Percentiles rank a stretch among this genome's conserved stretches.
phyloP scores from a whole-genome alignment of 148 eudicot species.

The Fagopyrum esculentum region DNA sequence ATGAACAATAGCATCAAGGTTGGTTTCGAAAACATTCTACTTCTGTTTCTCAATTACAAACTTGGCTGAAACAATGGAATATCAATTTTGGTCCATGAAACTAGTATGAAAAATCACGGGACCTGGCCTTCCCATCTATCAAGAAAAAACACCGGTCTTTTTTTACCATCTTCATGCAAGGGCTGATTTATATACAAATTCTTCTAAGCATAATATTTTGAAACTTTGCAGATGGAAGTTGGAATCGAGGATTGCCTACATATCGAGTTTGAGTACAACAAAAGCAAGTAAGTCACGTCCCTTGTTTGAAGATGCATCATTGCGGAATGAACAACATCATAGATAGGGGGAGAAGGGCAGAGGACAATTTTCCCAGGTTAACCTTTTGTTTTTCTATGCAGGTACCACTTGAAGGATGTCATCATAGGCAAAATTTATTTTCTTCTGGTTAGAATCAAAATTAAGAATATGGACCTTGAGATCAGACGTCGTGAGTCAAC shows the following conservation, averaged over 20 bases:
- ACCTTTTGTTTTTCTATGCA: slow-evolving; percentile 15
- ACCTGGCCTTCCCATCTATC: not conserved
- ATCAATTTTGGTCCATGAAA: not conserved
- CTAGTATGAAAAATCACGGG: not conserved
- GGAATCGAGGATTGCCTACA: slow-evolving; percentile 98
- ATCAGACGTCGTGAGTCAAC: slow-evolving; percentile 97
- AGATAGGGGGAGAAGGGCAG: not conserved
- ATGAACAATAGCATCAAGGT: slow-evolving; percentile 96
- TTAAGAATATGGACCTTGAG: slow-evolving; percentile 98
- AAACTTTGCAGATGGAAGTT: slow-evolving; percentile 83
- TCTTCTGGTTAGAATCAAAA: slow-evolving; percentile 93
- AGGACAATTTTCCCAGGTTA: not conserved
- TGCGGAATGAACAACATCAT: not conserved
- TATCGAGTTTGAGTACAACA: slow-evolving; percentile 96
- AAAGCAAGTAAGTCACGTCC: slow-evolving; percentile 74
- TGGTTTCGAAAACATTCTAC: slow-evolving; percentile 14
- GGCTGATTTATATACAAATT: not conserved
- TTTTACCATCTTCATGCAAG: not conserved
- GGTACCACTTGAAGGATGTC: slow-evolving; percentile 97
- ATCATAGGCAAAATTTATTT: slow-evolving; percentile 95
- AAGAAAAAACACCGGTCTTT: not conserved
- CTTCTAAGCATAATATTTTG: not conserved
- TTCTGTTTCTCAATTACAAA: not conserved
- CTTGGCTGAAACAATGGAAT: not conserved
- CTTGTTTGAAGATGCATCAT: slow-evolving; percentile 1